phyloP scores from a whole-genome alignment of 2,329 filamentous ascomycete genomes.

The Cercospora citrullina region DNA sequence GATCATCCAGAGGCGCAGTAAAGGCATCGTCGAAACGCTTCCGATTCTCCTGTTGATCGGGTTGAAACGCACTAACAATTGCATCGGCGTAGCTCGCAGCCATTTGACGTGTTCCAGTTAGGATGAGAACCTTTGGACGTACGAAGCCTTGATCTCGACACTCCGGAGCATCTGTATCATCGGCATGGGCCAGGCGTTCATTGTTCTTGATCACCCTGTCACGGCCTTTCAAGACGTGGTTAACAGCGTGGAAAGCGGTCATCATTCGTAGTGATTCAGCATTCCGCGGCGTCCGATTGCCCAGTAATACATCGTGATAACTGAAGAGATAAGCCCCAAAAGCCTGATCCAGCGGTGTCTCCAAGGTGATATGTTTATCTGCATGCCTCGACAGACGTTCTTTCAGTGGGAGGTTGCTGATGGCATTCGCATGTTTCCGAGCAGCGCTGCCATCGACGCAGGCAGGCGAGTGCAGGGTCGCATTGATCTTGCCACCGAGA shows the following conservation, averaged over 20 bases:
- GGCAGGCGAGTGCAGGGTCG: slow-evolving; percentile 26
- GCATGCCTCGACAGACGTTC: slow-evolving; percentile 62
- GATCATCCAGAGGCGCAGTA: slow-evolving; percentile 64
- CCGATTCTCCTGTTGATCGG: slow-evolving; percentile 92
- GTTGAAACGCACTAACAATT: slow-evolving; percentile 72
- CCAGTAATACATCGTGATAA: slow-evolving; percentile 79
- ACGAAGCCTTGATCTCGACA: slow-evolving; percentile 94
- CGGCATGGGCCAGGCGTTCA: slow-evolving; percentile 67
- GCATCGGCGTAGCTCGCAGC: slow-evolving; percentile 76
- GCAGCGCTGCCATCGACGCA: slow-evolving; percentile 10
- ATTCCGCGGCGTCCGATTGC: slow-evolving; percentile 68
- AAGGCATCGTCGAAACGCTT: slow-evolving; percentile 89
- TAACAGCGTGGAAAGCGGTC: slow-evolving; percentile 78
- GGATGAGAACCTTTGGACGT: slow-evolving; percentile 85
- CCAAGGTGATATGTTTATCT: slow-evolving; percentile 58
- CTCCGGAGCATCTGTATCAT: slow-evolving; percentile 58
- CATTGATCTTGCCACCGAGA: slow-evolving; percentile 18
- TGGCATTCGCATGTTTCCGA: slow-evolving; percentile 3
- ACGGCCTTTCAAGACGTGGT: slow-evolving; percentile 90
- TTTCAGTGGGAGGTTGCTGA: slow-evolving; percentile 55
- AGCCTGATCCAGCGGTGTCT: slow-evolving; percentile 58
- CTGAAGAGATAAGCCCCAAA: slow-evolving; percentile 74
- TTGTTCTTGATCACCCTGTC: slow-evolving; percentile 94
- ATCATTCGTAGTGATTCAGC: slow-evolving; percentile 68
- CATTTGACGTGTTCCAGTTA: slow-evolving; percentile 84